A percentile compares a stretch with the other conserved stretches of the same genome.
These are phyloP conservation scores for sunflower (Helianthus annuus) DNA, from an alignment of 129 eudicot genomes.

Conservation along the genomic window DNA sequence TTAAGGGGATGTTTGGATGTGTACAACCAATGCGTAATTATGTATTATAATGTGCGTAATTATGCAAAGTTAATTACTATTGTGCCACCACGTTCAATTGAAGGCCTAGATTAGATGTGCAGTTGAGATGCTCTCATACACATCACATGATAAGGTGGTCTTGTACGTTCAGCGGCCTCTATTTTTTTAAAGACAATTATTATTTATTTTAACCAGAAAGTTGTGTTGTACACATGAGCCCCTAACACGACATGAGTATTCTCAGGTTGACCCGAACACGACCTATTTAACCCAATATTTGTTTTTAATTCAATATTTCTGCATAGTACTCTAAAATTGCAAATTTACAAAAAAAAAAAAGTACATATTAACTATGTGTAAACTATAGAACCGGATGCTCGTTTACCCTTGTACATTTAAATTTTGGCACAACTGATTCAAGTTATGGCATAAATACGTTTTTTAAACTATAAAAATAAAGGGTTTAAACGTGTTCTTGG, in stretches of 20 bases:
- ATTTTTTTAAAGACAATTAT: too few relatives aligned
- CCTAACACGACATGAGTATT: not conserved
- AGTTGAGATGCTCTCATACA: too few relatives aligned
- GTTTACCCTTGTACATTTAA: not conserved
- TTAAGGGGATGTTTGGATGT: not conserved
- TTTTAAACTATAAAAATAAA: not conserved
- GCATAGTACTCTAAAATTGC: not conserved
- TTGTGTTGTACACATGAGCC: not conserved
- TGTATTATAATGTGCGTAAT: too few relatives aligned
- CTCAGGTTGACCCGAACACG: not conserved
- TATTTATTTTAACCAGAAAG: not conserved
- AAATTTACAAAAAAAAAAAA: conserved; percentile 2
- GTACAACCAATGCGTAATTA: too few relatives aligned
- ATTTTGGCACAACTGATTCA: not conserved
- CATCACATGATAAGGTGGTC: too few relatives aligned
- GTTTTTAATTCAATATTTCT: not conserved
- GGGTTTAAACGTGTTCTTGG: not conserved
- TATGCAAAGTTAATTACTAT: too few relatives aligned
- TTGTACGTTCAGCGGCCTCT: too few relatives aligned
- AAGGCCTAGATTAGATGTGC: too few relatives aligned
- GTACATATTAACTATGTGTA: not conserved
- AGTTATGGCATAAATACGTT: not conserved
- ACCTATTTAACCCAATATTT: not conserved
- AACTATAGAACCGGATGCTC: not conserved
- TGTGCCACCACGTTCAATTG: too few relatives aligned